Percentiles rank a stretch among this genome's conserved stretches.
phyloP scores from a whole-genome alignment of 257 asterid genomes.

The Eustoma russellianum region DNA sequence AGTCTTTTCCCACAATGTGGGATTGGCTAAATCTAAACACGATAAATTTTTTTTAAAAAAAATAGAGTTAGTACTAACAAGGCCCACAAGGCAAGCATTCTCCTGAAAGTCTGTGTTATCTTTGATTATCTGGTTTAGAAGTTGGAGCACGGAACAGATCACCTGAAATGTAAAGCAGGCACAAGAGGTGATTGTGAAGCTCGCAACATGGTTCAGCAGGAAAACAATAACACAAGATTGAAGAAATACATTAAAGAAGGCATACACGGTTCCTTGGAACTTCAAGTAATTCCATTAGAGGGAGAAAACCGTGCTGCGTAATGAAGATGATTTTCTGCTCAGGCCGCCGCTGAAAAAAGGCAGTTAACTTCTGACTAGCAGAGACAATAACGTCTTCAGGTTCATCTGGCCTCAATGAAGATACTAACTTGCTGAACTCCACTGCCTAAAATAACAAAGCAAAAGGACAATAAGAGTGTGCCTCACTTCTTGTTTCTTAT shows the following conservation, averaged over 20 bases:
- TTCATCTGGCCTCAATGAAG: conserved; percentile 89
- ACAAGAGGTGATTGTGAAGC: not conserved
- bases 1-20: not conserved
- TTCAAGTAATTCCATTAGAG: conserved; percentile 90
- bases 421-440: conserved; percentile 79
- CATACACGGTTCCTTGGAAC: conserved; percentile 83
- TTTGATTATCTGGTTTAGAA: conserved; percentile 79
- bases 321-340: conserved; percentile 88
- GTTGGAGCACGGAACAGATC: conserved; percentile 84
- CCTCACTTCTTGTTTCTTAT: not conserved
- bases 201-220: not conserved
- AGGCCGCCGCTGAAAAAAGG: conserved; percentile 79
- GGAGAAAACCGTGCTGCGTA: conserved; percentile 93
- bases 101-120: conserved; percentile 89
- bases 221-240: conserved; percentile 1
- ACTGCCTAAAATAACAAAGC: conserved; percentile 50
- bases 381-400: conserved; percentile 84
- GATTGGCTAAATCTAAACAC: not conserved
- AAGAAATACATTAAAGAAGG: conserved; percentile 18
- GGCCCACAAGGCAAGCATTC: conserved; percentile 97
- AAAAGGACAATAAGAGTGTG: conserved; percentile 3
- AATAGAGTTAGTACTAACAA: conserved; percentile 50
- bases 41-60: not conserved
- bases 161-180: conserved; percentile 35
- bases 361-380: conserved; percentile 82